phyloP scores from a whole-genome alignment of 1,284 basidiomycete genomes.

The Lignosus rhinocerotis region DNA sequence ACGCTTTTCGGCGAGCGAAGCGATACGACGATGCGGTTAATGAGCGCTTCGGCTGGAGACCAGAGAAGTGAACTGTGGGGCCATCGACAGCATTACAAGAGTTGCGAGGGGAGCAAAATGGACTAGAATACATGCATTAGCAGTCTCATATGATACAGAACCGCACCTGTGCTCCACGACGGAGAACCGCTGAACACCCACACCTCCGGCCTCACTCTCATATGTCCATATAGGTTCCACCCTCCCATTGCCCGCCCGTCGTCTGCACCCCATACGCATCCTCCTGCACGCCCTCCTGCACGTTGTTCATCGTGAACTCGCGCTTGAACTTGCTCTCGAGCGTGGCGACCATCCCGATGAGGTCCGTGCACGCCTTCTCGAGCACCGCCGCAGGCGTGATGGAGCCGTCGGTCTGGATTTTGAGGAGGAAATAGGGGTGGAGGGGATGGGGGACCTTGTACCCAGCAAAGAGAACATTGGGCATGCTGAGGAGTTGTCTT shows the following conservation, averaged over 20 bases:
- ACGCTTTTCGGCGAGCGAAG: too few species aligned
- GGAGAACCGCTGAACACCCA: background rate
- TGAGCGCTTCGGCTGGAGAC: too few species aligned
- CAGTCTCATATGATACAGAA: conserved; percentile 7
- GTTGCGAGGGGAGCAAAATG: background rate
- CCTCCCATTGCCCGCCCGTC: conserved; percentile 40
- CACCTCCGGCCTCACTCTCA: background rate
- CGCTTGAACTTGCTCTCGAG: conserved; percentile 75
- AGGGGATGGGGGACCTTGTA: conserved; percentile 98
- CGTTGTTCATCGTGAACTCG: conserved; percentile 75
- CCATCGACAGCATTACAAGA: background rate
- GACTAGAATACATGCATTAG: conserved; percentile 19
- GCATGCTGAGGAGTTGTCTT: conserved; percentile 87
- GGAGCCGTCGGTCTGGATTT: conserved; percentile 93
- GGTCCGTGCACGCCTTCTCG: conserved; percentile 80
- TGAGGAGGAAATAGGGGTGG: conserved; percentile 91
- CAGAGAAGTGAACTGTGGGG: too few species aligned
- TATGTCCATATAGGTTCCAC: conserved; percentile 70
- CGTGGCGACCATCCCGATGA: conserved; percentile 75
- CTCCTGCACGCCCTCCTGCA: conserved; percentile 53
- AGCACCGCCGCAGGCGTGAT: conserved; percentile 83
- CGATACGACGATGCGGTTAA: too few species aligned
- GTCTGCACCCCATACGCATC: conserved; percentile 58
- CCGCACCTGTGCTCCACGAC: conserved; percentile 1
- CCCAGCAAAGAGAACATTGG: conserved; percentile 90